These are phyloP conservation scores for Escovopsis sp. DNA, from an alignment of 2,329 filamentous ascomycete species.

Conservation along the genomic window DNA sequence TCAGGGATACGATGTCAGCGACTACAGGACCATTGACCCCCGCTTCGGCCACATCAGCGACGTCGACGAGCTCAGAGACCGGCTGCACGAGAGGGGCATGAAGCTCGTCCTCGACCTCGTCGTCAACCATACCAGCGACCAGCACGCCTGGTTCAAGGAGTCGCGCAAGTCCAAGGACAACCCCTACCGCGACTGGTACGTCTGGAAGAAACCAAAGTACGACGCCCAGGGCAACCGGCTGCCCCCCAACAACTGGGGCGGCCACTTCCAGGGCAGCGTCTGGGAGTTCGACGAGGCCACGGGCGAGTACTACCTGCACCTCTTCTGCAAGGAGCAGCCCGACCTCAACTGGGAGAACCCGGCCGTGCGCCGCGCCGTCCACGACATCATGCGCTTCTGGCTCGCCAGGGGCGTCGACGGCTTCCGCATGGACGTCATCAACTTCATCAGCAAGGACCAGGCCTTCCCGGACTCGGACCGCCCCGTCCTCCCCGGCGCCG, in stretches of 20 bases:
- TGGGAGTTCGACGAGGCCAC: constrained; percentile 37
- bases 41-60: constrained; percentile 54
- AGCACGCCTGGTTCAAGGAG: constrained; percentile 45
- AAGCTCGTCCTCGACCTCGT: constrained; percentile 60
- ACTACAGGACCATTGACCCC: constrained; percentile 52
- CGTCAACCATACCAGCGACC: constrained; percentile 52
- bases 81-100: constrained; percentile 48
- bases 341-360: constrained; percentile 68
- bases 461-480: constrained; percentile 34
- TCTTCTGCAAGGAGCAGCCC: constrained; percentile 58
- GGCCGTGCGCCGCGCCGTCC: constrained; percentile 48
- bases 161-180: constrained; percentile 38
- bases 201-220: constrained; percentile 47
- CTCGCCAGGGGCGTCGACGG: constrained; percentile 52
- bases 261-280: constrained; percentile 27
- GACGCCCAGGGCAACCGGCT: constrained; percentile 41
- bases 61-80: constrained; percentile 47
- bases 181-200: constrained; percentile 46
- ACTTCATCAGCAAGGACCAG: constrained; percentile 49
- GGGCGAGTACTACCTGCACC: constrained; percentile 44
- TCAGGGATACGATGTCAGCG: constrained; percentile 52
- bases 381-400: constrained; percentile 61
- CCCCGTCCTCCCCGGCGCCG: constrained; percentile 18
- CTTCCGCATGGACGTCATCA: constrained; percentile 54
- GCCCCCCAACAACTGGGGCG: constrained; percentile 46